phyloP scores from a whole-genome alignment of 345 rosid genomes.

The Alliaria petiolata region DNA sequence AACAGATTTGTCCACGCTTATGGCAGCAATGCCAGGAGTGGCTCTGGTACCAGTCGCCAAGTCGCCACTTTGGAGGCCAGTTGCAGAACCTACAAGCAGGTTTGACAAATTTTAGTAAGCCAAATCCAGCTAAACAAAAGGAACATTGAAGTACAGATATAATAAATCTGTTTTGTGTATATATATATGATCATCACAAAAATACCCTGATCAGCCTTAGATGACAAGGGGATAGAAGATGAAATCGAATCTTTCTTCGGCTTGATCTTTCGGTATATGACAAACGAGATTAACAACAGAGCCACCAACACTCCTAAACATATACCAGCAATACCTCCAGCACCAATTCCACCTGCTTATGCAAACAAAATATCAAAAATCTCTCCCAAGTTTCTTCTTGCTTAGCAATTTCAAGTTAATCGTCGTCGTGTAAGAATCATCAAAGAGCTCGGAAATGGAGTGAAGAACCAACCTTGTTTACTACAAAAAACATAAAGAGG shows the following conservation, averaged over 20 bases:
- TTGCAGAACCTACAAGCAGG: slow-evolving; percentile 28
- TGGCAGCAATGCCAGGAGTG: slow-evolving; percentile 48
- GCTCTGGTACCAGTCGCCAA: slow-evolving; percentile 33
- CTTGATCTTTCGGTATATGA: slow-evolving; percentile 52
- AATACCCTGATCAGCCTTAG: slow-evolving; percentile 43
- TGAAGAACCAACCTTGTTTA: slow-evolving; percentile 44
- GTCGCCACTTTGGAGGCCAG: slow-evolving; percentile 27
- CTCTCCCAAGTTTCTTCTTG: slow-evolving; percentile 4
- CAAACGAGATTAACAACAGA: slow-evolving; percentile 39
- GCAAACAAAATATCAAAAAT: not conserved
- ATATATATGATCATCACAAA: too few relatives aligned
- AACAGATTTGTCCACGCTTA: slow-evolving; percentile 81
- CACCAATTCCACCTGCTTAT: slow-evolving; percentile 48
- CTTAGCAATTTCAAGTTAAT: too few relatives aligned
- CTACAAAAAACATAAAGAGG: slow-evolving; percentile 43
- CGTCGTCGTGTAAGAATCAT: not conserved
- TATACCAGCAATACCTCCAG: slow-evolving; percentile 69
- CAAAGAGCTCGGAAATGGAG: slow-evolving; percentile 23
- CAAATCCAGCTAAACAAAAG: not conserved
- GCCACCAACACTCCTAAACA: slow-evolving; percentile 43
- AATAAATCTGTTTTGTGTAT: too few relatives aligned
- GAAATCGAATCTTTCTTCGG: slow-evolving; percentile 25
- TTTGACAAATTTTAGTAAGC: not conserved
- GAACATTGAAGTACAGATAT: not conserved
- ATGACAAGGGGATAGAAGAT: slow-evolving; percentile 35